Evolutionary conservation across 331 rosid genomes (phyloP).

Genomic region (Malus hybrid): DNA sequence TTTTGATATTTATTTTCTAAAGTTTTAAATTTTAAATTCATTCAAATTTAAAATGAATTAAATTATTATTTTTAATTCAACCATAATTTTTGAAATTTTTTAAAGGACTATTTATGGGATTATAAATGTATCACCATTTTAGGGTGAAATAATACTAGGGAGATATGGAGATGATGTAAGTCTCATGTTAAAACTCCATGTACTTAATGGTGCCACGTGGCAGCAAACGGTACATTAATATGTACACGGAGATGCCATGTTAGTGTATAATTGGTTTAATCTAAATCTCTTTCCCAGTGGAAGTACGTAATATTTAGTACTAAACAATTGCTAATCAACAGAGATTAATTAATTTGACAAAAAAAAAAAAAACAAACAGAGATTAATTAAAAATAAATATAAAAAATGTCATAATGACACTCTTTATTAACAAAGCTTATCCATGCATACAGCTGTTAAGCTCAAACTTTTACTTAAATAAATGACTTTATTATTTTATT

Average conservation of each 20-base stretch:
- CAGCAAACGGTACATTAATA: neutral
- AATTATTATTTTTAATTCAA: too few relatives aligned
- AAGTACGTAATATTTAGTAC: neutral
- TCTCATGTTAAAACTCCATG: neutral
- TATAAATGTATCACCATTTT: too few relatives aligned
- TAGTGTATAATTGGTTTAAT: neutral
- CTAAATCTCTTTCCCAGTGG: neutral
- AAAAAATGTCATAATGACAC: neutral
- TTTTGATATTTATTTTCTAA: too few relatives aligned
- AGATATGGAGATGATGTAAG: neutral
- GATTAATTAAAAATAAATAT: neutral
- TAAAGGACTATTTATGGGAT: too few relatives aligned
- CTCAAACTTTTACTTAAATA: conserved; percentile 14
- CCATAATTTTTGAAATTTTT: too few relatives aligned
- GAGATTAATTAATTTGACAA: too few relatives aligned
- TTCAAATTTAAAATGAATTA: too few relatives aligned
- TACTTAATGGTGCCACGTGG: neutral
- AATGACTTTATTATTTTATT: neutral
- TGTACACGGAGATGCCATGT: too few relatives aligned
- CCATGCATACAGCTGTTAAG: conserved; percentile 41
- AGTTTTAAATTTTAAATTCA: too few relatives aligned
- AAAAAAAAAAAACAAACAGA: too few relatives aligned
- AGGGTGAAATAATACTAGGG: too few relatives aligned
- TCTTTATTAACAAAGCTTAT: conserved; percentile 14
- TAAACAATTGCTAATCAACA: neutral